These are phyloP conservation scores for Solanum ossicruentum DNA, from an alignment of 257 asterid species.

Conservation along the genomic window DNA sequence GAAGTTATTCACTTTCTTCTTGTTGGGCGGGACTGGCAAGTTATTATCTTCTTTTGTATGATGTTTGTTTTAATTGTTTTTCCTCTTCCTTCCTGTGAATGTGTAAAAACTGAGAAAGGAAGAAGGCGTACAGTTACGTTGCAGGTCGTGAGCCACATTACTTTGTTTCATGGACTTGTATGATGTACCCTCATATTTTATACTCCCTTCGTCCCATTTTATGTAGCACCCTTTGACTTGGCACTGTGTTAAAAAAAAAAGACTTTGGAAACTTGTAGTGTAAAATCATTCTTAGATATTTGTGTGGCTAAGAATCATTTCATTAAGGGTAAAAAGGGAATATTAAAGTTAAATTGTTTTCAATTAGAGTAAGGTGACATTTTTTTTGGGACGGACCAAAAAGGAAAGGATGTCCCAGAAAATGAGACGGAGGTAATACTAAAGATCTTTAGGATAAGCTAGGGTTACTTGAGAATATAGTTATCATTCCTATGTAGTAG, in stretches of 20 bases:
- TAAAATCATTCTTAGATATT: too few species aligned
- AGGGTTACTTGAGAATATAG: neutral
- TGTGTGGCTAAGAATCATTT: too few species aligned
- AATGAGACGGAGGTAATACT: too few species aligned
- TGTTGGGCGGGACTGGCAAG: neutral
- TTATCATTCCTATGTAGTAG: neutral
- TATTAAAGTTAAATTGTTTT: too few species aligned
- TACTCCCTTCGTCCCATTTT: neutral
- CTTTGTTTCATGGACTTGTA: neutral
- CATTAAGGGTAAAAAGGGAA: too few species aligned
- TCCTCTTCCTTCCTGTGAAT: neutral
- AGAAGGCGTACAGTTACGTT: neutral
- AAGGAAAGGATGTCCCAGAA: too few species aligned
- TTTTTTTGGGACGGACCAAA: too few species aligned
- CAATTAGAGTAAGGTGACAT: too few species aligned
- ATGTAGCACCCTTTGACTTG: too few species aligned
- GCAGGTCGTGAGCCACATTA: neutral
- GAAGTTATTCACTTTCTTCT: neutral
- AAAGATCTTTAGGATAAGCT: neutral
- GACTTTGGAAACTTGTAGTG: too few species aligned
- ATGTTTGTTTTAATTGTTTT: neutral
- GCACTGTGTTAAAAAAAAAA: too few species aligned
- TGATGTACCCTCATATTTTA: neutral
- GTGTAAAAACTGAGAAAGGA: neutral
- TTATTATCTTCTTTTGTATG: neutral